Evolutionary conservation across 2,329 filamentous ascomycete species (phyloP), one percentile per base, ranked within the genome.

Genomic region (Dendryphion nanum): DNA sequence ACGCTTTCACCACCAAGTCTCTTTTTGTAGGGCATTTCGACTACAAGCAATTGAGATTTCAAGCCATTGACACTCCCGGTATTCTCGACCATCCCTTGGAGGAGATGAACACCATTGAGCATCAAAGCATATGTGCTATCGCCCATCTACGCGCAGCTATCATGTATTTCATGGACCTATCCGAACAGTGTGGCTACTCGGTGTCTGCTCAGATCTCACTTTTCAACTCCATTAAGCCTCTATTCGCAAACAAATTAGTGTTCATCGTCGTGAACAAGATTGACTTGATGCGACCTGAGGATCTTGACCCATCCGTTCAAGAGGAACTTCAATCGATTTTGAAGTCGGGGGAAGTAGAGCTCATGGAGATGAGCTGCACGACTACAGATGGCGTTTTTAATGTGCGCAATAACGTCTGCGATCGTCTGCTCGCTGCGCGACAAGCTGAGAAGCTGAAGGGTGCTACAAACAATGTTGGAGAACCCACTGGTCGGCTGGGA

Each of bases 201-300:
- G 87, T 98, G 14, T 77, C 83, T 48, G 89, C 90, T 6, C 93
- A 98, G 73, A 91, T 96, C 65, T 84, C 89, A 55, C 82, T 98
- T 13, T 98, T 96, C 78, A 83, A 89, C 74, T 94, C 86, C 67
- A 95, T 97, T 70, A 95, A 94, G 73, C 93, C 93, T 20, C 77
- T 98, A 16, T 98, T 98, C 65, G 84, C 89, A 37, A 96, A 97
- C 75, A 97, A 97, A 74, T 79, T 97, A 33, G 91, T 97, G 30
- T 97, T 95, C 66, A 79, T 98, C 41, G 88, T 97, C 40, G 79
- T 97, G 71, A 98, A 98, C 83, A 98, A 98, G 78, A 96, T 96
- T 53, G 93, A 98, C 67, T 81, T 97, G 42, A 81, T 85, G 62
- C 81, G 83, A 42, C 89, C 90, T 2, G 89, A 95, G 59, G 89